These are phyloP conservation scores for Schrenkiella parvula DNA, from an alignment of 345 rosid genomes.

Conservation along the genomic window DNA sequence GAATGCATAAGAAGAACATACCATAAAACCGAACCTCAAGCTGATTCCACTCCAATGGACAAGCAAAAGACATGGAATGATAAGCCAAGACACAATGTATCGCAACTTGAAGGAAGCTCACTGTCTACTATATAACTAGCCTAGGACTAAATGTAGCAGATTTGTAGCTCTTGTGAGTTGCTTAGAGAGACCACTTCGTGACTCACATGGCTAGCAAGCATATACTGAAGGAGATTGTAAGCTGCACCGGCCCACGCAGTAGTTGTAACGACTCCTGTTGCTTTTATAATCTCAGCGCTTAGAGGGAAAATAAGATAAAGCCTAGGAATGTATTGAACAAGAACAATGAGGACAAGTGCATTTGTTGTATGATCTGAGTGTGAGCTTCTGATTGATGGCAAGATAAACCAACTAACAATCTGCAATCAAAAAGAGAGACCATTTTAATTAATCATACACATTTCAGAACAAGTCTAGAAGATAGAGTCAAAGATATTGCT, in stretches of 20 bases:
- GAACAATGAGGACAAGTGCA: conserved; percentile 70
- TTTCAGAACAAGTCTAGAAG: too few relatives aligned
- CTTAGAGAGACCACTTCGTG: too few relatives aligned
- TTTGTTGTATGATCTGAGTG: conserved; percentile 66
- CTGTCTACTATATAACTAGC: not conserved
- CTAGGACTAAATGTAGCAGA: not conserved
- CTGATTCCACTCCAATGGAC: not conserved
- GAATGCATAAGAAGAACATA: not conserved
- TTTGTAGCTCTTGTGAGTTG: not conserved
- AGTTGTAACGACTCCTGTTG: conserved; percentile 76
- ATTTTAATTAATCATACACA: not conserved
- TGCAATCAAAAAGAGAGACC: conserved; percentile 31
- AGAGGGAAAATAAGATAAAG: conserved; percentile 72
- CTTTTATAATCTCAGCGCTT: conserved; percentile 61
- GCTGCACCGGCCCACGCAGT: conserved; percentile 99
- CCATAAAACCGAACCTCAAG: not conserved
- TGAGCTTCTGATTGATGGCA: conserved; percentile 61
- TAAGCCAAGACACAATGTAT: too few relatives aligned
- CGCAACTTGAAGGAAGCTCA: not conserved
- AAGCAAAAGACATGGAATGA: too few relatives aligned
- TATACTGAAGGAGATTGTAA: conserved; percentile 73
- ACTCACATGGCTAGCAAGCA: conserved; percentile 93
- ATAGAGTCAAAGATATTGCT: not conserved
- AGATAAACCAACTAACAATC: conserved; percentile 83
- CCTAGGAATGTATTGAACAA: conserved; percentile 74